Percentiles rank a stretch among this genome's conserved stretches.
phyloP scores from a whole-genome alignment of 768 basidiomycete species.

The Auricularia cornea region DNA sequence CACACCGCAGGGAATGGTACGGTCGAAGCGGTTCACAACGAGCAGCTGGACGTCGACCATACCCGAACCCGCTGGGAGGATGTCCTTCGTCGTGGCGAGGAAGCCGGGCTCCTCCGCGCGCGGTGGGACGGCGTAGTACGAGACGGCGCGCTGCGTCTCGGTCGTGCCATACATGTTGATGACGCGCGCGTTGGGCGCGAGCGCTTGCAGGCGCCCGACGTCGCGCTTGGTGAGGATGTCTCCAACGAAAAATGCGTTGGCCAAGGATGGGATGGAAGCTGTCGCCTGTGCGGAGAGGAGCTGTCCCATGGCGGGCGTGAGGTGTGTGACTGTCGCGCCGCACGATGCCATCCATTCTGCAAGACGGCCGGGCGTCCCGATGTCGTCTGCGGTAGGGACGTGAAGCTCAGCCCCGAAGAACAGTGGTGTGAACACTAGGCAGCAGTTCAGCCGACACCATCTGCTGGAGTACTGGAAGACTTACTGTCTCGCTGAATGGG shows the following conservation, averaged over 20 bases:
- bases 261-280: conserved; percentile 74
- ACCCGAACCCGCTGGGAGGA: conserved; percentile 94
- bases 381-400: conserved; percentile 94
- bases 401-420: conserved; percentile 95
- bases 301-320: conserved; percentile 99
- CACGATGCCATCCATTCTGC: conserved; percentile 98
- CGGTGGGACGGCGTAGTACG: conserved; percentile 89
- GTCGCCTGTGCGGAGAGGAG: conserved; percentile 85
- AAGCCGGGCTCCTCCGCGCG: conserved; percentile 80
- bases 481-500: conserved; percentile 97
- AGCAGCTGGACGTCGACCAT: conserved; percentile 98
- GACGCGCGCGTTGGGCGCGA: conserved; percentile 87
- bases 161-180: conserved; percentile 99
- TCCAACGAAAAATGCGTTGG: conserved; percentile 97
- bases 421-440: conserved; percentile 89
- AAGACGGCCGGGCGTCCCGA: conserved; percentile 90
- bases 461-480: no score
- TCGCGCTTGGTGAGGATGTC: conserved; percentile 98
- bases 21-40: conserved; percentile 86
- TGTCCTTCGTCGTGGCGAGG: conserved; percentile 89
- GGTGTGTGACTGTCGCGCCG: conserved; percentile 88
- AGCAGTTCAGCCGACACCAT: conserved; percentile 8
- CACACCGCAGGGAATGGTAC: conserved; percentile 77
- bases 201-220: conserved; percentile 85
- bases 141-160: conserved; percentile 97